Evolutionary conservation across 768 basidiomycete genomes (phyloP).

Genomic region (Serendipita indica): DNA sequence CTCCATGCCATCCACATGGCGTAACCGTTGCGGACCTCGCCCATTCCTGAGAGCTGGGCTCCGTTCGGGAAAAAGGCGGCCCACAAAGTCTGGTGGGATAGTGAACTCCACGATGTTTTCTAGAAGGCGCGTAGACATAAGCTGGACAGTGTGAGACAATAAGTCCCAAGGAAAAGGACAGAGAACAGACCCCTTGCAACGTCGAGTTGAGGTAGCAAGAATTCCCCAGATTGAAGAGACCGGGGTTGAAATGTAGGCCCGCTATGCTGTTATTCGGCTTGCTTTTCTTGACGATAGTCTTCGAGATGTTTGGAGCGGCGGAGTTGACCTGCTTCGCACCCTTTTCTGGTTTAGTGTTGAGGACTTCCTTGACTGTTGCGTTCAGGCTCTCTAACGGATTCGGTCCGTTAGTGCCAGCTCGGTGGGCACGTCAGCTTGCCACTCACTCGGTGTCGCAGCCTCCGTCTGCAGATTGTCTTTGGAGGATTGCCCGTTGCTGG

Average conservation of each 20-base stretch:
- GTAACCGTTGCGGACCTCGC: slow-evolving; percentile 39
- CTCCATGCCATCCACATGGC: slow-evolving; percentile 47
- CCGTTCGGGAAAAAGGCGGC: slow-evolving; percentile 30
- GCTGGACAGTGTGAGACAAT: slow-evolving; percentile 24
- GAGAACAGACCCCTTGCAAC: slow-evolving; percentile 59
- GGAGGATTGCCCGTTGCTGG: too few relatives aligned
- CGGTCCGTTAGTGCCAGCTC: too few relatives aligned
- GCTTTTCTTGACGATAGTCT: not conserved
- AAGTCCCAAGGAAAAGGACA: slow-evolving; percentile 17
- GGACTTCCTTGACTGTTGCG: not conserved
- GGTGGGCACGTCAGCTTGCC: too few relatives aligned
- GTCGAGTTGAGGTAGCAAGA: slow-evolving; percentile 97
- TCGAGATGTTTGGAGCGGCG: not conserved
- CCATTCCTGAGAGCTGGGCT: slow-evolving; percentile 54
- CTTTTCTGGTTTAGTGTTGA: slow-evolving; percentile 8
- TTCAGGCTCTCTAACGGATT: too few relatives aligned
- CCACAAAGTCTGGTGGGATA: slow-evolving; percentile 27
- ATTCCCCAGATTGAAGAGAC: slow-evolving; percentile 16
- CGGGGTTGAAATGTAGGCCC: slow-evolving; percentile 10
- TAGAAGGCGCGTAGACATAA: slow-evolving; percentile 51
- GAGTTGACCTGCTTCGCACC: not conserved
- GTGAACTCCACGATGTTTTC: slow-evolving; percentile 42
- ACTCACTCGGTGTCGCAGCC: too few relatives aligned
- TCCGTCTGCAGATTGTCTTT: too few relatives aligned
- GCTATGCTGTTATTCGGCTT: not conserved